Conservation (phyloP, 1,284 basidiomycete genomes). For the Malassezia dermatis region DNA sequence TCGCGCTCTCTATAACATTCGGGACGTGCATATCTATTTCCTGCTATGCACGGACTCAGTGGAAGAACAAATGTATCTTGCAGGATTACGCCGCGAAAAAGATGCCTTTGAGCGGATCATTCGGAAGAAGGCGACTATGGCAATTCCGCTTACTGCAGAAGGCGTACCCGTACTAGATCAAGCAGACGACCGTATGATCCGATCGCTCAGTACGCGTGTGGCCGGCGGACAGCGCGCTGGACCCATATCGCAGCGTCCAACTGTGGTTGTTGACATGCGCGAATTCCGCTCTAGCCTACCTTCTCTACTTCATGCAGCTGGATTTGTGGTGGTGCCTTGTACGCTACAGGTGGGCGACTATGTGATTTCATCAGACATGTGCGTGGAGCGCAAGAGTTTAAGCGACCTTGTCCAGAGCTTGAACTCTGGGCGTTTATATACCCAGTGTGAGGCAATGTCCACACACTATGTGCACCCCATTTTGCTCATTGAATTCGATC, state of each 20-base stretch:
- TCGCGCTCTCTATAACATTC: conserved; percentile 63
- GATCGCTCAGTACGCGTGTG: conserved; percentile 74
- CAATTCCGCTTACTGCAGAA: conserved; percentile 76
- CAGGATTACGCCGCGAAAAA: conserved; percentile 77
- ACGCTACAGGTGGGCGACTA: conserved; percentile 94
- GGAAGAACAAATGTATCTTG: conserved; percentile 90
- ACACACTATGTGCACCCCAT: conserved; percentile 89
- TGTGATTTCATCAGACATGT: conserved; percentile 85
- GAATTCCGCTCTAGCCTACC: conserved; percentile 90
- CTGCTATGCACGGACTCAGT: conserved; percentile 83
- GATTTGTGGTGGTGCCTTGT: conserved; percentile 70
- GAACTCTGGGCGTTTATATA: conserved; percentile 84
- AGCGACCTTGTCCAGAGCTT: conserved; percentile 84
- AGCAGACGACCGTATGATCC: conserved; percentile 55
- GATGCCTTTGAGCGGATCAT: conserved; percentile 89
- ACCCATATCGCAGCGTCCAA: conserved; percentile 59
- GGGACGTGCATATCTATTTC: conserved; percentile 74
- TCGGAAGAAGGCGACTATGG: conserved; percentile 85
- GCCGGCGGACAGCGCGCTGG: conserved; percentile 66
- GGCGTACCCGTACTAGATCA: conserved; percentile 51
- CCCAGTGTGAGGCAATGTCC: conserved; percentile 94
- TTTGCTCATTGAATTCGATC: conserved; percentile 94
- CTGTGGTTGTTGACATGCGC: conserved; percentile 88
- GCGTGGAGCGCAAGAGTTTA: conserved; percentile 88
- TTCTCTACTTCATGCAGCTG: conserved; percentile 73